A percentile compares a stretch with the other conserved stretches of the same genome.
Conservation (phyloP, 75 land plant genomes). For the Picea sitchensis region DNA sequence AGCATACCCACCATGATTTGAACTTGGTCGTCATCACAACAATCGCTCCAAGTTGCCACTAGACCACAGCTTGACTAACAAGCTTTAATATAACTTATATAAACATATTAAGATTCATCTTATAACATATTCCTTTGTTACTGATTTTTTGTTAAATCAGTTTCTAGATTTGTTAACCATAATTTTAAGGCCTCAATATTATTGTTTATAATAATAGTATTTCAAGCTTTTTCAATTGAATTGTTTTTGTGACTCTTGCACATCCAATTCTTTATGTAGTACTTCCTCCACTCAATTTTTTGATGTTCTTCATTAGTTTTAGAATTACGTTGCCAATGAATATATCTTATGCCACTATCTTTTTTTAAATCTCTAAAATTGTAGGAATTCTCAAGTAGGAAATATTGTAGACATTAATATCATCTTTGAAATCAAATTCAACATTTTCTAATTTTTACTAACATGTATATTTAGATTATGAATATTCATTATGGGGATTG, state of each 20-base stretch:
- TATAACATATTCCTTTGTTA: background rate
- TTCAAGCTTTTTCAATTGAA: background rate
- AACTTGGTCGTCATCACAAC: background rate
- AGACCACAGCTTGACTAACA: background rate
- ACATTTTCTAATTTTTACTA: background rate
- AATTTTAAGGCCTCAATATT: too few relatives aligned
- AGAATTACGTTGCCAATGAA: background rate
- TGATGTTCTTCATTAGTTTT: background rate
- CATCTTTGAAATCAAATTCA: background rate
- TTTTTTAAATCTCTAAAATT: background rate
- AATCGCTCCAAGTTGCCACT: background rate
- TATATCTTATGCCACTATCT: slow-evolving; percentile 4
- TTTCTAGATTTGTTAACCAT: too few relatives aligned
- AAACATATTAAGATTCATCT: background rate
- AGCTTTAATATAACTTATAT: background rate
- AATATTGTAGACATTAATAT: background rate
- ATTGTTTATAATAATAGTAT: too few relatives aligned
- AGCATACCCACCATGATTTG: background rate
- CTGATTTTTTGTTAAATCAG: background rate
- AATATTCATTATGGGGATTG: slow-evolving; percentile 80
- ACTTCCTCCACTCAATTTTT: background rate
- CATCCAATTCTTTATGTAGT: background rate
- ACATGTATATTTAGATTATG: slow-evolving; percentile 62
- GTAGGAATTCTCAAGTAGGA: background rate
- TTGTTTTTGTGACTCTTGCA: background rate